These are phyloP conservation scores for Metschnikowia proteae DNA, from an alignment of 805 yeast species.

Conservation along the genomic window DNA sequence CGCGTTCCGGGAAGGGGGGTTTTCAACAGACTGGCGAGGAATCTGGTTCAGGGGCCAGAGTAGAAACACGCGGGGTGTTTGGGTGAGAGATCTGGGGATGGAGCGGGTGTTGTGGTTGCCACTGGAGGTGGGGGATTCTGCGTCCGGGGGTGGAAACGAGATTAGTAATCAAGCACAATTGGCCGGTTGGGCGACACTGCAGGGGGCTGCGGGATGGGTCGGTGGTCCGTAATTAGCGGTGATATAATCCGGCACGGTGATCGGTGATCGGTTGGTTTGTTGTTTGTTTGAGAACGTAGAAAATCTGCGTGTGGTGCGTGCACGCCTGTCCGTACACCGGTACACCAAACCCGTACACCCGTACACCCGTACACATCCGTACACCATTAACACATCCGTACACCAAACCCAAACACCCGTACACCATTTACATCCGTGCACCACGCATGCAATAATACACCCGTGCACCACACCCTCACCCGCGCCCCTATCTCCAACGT, in stretches of 20 bases:
- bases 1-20: constrained; percentile 1
- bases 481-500: constrained; percentile 1
- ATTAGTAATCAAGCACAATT: constrained; percentile 1
- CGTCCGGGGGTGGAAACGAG: not conserved
- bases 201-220: not conserved
- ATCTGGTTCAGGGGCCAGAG: not conserved
- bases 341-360: not conserved
- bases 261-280: constrained; percentile 1
- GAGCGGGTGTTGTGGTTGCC: not conserved
- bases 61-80: too few species aligned
- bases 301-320: constrained; percentile 3
- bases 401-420: not conserved
- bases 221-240: constrained; percentile 1
- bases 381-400: not conserved
- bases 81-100: not conserved
- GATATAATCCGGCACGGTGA: not conserved
- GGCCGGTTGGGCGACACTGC: not conserved
- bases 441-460: too few species aligned
- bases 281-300: constrained; percentile 6
- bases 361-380: not conserved
- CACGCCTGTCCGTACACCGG: not conserved
- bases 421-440: not conserved
- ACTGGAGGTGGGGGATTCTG: not conserved
- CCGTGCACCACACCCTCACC: not conserved
- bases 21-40: not conserved